phyloP scores from a whole-genome alignment of 768 basidiomycete genomes.

The Hortiboletus campestris region DNA sequence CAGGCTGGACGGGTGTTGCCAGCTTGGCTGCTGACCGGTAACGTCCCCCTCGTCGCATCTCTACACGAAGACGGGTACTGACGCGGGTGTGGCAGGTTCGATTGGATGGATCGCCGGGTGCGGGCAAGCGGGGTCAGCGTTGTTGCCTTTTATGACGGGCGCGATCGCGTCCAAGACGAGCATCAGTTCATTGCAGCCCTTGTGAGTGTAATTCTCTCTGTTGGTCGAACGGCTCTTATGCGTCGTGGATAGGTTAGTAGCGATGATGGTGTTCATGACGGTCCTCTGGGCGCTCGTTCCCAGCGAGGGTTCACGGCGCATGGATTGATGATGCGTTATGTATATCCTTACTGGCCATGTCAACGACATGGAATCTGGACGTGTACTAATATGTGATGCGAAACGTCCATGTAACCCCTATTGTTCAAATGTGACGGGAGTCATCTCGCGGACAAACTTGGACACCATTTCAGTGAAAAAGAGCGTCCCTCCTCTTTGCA shows the following conservation, averaged over 20 bases:
- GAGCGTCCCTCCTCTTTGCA: too few species aligned
- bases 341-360: too few species aligned
- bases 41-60: not conserved
- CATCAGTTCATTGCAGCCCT: conserved; percentile 40
- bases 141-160: conserved; percentile 73
- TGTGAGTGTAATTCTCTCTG: conserved; percentile 17
- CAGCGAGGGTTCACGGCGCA: conserved; percentile 20
- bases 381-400: not conserved
- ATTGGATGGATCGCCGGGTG: conserved; percentile 70
- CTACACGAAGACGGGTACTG: not conserved
- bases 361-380: not conserved
- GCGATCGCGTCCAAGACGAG: conserved; percentile 61
- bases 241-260: conserved; percentile 23
- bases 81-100: conserved; percentile 35
- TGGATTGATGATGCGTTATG: conserved; percentile 9
- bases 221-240: not conserved
- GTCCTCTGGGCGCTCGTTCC: conserved; percentile 44
- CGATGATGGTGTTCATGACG: conserved; percentile 44
- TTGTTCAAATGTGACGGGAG: too few species aligned
- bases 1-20: conserved; percentile 68
- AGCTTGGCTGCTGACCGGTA: conserved; percentile 59
- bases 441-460: too few species aligned
- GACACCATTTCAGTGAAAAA: too few species aligned
- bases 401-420: not conserved
- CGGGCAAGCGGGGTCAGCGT: conserved; percentile 70